Base-by-base conservation (phyloP, 371 early-diverging fungal species). In the Funneliformis caledonium region DNA sequence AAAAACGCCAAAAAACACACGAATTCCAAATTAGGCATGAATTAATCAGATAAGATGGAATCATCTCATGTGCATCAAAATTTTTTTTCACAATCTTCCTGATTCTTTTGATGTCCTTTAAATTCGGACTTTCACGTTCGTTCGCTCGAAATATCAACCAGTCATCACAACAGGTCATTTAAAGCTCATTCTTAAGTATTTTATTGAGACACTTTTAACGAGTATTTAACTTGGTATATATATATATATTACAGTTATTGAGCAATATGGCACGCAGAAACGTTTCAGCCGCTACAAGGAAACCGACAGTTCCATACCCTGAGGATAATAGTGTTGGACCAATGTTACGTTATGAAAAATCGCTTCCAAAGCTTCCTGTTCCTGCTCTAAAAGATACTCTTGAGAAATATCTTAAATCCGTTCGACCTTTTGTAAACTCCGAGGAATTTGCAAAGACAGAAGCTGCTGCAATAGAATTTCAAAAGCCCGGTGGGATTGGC, bases 311-410 rank as follows among this genome's bases (percentile, higher is more conserved):
- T 31, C 78, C 69, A 48, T 78, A 78, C 31, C 68, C 69, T 16
- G 78, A 68, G 6, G 78, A 78, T 56, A 78, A 81, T 8, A 33
- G 88, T 47, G 85, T 86, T 62, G 91, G 91, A 1, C 92, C 91
- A 33, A 89, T 93, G 87, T 85, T 89, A 81, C 89, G 89, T 52
- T 91, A 90, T 80, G 94, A 96, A 84, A 87, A 83, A 22, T 88
- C 88, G 72, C 89, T 97, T 59, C 94, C 94, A 74, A 92, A 91
- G 83, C 91, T 97, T 14, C 98, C 98, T 22, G 95, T 98, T 31
- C 98, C 99, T 33, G 88, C 91, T 52, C 90, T 98, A 45, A 83
- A 88, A 7, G 95, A 93, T 73, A 98, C 98, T 0, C 86, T 91
- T 78, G 89, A 90, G 47, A 92, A 92, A 73, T 98, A 97, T 87